These are phyloP conservation scores for Helianthus tuberosus DNA, from an alignment of 129 eudicot genomes.

Conservation along the genomic window DNA sequence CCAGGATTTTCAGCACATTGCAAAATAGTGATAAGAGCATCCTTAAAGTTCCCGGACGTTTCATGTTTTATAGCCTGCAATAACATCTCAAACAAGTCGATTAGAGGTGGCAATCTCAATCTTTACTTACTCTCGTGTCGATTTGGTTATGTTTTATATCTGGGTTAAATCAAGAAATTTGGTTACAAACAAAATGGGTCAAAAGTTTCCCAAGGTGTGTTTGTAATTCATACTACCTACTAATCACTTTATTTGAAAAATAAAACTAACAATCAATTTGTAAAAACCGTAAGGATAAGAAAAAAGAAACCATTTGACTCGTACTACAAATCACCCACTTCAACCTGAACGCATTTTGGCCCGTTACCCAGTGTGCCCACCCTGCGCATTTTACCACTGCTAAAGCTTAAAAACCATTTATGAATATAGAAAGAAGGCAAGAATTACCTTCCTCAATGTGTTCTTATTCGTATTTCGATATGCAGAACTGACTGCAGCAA, in stretches of 20 bases:
- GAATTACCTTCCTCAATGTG: slow-evolving; percentile 56
- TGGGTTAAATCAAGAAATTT: too few species aligned
- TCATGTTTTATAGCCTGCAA: slow-evolving; percentile 65
- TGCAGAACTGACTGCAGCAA: slow-evolving; percentile 59
- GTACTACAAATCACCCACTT: background rate
- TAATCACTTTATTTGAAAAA: background rate
- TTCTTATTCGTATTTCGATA: slow-evolving; percentile 48
- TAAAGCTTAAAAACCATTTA: too few species aligned
- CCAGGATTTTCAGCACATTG: slow-evolving; percentile 71
- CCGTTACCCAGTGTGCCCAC: background rate
- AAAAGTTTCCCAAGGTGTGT: background rate
- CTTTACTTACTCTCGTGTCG: too few species aligned
- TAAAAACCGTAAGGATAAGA: background rate
- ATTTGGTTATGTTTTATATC: too few species aligned
- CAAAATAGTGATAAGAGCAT: slow-evolving; percentile 60
- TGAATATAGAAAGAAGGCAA: background rate
- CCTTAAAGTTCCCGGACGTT: slow-evolving; percentile 69
- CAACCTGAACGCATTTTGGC: background rate
- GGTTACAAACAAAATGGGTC: background rate
- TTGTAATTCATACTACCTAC: background rate
- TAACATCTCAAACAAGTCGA: background rate
- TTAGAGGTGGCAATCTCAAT: background rate
- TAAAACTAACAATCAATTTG: background rate
- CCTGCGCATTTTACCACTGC: background rate
- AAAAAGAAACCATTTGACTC: background rate